A percentile compares a stretch with the other conserved stretches of the same genome.
Conservation (phyloP, 2,329 filamentous ascomycete genomes). For the Colletotrichum ledebouriae region DNA sequence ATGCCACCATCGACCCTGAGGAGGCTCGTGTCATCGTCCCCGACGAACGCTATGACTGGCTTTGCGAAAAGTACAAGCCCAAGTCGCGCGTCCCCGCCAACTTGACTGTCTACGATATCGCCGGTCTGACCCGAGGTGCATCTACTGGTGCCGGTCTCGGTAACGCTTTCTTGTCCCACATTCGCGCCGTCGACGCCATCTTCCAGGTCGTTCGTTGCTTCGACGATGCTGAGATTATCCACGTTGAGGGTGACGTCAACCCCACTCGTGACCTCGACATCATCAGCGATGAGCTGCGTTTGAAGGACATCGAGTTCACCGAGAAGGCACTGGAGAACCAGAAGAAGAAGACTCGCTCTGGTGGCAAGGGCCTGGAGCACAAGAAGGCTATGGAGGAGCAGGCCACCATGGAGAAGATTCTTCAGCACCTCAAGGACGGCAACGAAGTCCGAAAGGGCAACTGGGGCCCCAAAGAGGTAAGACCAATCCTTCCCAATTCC, state of each 20-base stretch:
- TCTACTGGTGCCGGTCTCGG: constrained; percentile 98
- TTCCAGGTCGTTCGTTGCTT: constrained; percentile 98
- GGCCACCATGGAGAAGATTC: constrained; percentile 90
- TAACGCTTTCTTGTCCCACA: constrained; percentile 98
- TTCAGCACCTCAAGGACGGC: constrained; percentile 85
- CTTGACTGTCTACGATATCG: constrained; percentile 98
- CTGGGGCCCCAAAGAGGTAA: constrained; percentile 96
- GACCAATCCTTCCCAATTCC: constrained; percentile 52
- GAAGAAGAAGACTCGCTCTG: constrained; percentile 94
- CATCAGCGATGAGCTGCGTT: constrained; percentile 94
- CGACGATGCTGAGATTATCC: constrained; percentile 99
- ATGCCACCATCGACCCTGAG: constrained; percentile 98
- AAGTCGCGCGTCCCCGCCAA: constrained; percentile 98
- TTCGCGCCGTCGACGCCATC: constrained; percentile 97
- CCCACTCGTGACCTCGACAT: constrained; percentile 94
- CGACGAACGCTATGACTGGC: constrained; percentile 95
- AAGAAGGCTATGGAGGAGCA: constrained; percentile 98
- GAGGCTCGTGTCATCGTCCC: constrained; percentile 98
- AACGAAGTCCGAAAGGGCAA: constrained; percentile 93
- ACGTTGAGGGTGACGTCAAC: constrained; percentile 99
- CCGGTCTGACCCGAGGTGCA: constrained; percentile 93
- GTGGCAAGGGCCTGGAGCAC: constrained; percentile 95
- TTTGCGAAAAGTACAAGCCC: constrained; percentile 95
- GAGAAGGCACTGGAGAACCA: constrained; percentile 94
- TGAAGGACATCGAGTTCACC: constrained; percentile 99